Evolutionary conservation across 1,284 basidiomycete genomes (phyloP).

Genomic region (Cutaneotrichosporon dermatis): DNA sequence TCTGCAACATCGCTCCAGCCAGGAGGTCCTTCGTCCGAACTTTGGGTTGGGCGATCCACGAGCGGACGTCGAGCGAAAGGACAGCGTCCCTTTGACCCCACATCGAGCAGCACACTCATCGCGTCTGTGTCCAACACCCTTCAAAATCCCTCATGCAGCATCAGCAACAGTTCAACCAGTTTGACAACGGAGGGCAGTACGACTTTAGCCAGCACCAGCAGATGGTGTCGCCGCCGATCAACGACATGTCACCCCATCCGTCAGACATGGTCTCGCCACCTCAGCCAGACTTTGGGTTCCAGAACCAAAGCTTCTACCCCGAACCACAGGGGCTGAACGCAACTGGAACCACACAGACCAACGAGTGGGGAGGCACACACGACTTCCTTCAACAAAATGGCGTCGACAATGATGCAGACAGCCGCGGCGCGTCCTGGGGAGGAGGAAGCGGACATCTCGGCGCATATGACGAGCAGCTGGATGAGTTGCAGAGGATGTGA

Average conservation of each 20-base stretch:
- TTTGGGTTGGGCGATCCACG: conserved; percentile 2
- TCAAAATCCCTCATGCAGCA: conserved; percentile 3
- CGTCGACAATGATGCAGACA: conserved; percentile 1
- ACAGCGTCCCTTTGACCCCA: conserved; percentile 40
- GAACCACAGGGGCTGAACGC: neutral
- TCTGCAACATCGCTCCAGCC: neutral
- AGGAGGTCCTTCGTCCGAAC: neutral
- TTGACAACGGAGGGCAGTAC: neutral
- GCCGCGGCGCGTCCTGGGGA: conserved; percentile 14
- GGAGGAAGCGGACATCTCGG: conserved; percentile 9
- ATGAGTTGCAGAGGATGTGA: conserved; percentile 42
- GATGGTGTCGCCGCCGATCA: conserved; percentile 4
- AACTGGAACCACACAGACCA: neutral
- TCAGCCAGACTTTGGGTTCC: conserved; percentile 1
- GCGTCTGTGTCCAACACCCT: conserved; percentile 25
- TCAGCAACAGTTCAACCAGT: conserved; percentile 14
- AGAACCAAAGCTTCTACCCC: conserved; percentile 8
- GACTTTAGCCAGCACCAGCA: conserved; percentile 14
- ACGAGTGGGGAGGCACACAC: conserved; percentile 5
- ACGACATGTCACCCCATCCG: neutral
- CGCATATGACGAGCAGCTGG: conserved; percentile 23
- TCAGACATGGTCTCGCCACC: conserved; percentile 3
- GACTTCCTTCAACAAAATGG: conserved; percentile 6
- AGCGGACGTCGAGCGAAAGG: conserved; percentile 24
- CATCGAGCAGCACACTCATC: conserved; percentile 35